Evolutionary conservation across 345 rosid species (phyloP).

Genomic region (Linum usitatissimum): DNA sequence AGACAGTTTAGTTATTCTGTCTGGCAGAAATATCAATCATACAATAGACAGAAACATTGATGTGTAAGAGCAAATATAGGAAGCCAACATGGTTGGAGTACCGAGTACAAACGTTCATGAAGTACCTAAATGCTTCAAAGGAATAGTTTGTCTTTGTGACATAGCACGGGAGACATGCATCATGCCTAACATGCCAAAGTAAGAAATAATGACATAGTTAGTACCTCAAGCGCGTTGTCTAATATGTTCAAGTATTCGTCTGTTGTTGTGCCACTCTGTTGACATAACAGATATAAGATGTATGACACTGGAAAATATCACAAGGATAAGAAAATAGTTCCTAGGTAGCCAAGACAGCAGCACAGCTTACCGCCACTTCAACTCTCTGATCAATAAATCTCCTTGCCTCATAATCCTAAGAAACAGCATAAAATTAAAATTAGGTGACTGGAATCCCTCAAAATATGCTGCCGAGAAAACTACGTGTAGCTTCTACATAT

Average conservation of each 20-base stretch:
- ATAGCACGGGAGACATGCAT: not conserved
- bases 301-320: not conserved
- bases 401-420: conserved; percentile 68
- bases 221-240: conserved; percentile 84
- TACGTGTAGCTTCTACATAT: not conserved
- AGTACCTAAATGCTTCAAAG: not conserved
- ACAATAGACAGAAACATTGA: too few species aligned
- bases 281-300: conserved; percentile 9
- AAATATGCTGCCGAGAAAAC: not conserved
- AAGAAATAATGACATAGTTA: conserved; percentile 10
- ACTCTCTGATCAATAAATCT: conserved; percentile 66
- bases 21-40: too few species aligned
- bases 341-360: conserved; percentile 6
- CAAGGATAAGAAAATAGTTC: conserved; percentile 7
- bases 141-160: not conserved
- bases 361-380: conserved; percentile 52
- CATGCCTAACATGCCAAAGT: not conserved
- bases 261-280: conserved; percentile 73
- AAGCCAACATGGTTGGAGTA: too few species aligned
- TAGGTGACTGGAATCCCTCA: conserved; percentile 1
- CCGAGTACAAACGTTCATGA: too few species aligned
- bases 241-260: conserved; percentile 57
- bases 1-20: too few species aligned
- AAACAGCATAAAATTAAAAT: not conserved
- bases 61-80: too few species aligned